These are phyloP conservation scores for Malassezia globosa DNA, from an alignment of 1,284 basidiomycete species.

Conservation along the genomic window DNA sequence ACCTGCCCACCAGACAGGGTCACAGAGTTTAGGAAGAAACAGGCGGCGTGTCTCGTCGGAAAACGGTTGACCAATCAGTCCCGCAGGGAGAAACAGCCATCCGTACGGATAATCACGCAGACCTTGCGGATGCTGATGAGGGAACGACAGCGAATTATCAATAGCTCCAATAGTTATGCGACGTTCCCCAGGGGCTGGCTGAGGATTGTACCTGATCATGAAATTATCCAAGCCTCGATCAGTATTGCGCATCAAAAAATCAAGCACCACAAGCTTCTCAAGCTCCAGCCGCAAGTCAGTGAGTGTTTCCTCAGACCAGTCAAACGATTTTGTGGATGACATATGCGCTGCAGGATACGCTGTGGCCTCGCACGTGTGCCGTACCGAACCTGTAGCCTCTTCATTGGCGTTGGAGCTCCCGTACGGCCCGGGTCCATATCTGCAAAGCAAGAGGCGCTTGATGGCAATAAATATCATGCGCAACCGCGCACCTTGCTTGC, in stretches of 20 bases:
- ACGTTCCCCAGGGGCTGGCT: background rate
- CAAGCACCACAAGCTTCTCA: conserved; percentile 60
- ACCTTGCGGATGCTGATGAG: conserved; percentile 60
- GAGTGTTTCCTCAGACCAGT: conserved; percentile 68
- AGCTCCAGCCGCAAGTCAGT: conserved; percentile 67
- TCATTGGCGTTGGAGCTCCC: conserved; percentile 47
- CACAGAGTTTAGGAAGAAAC: conserved; percentile 68
- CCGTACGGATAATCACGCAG: conserved; percentile 85
- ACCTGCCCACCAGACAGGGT: conserved; percentile 78
- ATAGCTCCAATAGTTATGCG: conserved; percentile 63
- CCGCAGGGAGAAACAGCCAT: conserved; percentile 71
- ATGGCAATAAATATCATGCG: conserved; percentile 33
- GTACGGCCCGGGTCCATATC: conserved; percentile 62
- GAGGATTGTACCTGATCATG: conserved; percentile 38
- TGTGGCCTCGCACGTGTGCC: background rate
- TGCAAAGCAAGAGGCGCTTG: conserved; percentile 48
- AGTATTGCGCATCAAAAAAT: conserved; percentile 79
- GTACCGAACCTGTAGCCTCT: conserved; percentile 37
- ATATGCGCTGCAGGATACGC: conserved; percentile 44
- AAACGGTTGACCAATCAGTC: conserved; percentile 59
- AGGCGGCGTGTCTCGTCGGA: conserved; percentile 67
- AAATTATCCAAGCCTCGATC: conserved; percentile 49
- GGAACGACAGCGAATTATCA: conserved; percentile 83
- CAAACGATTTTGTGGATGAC: conserved; percentile 53
- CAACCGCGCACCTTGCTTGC: conserved; percentile 28